These are phyloP conservation scores for Saturnispora besseyi DNA, from an alignment of 805 yeast genomes.

Conservation along the genomic window DNA sequence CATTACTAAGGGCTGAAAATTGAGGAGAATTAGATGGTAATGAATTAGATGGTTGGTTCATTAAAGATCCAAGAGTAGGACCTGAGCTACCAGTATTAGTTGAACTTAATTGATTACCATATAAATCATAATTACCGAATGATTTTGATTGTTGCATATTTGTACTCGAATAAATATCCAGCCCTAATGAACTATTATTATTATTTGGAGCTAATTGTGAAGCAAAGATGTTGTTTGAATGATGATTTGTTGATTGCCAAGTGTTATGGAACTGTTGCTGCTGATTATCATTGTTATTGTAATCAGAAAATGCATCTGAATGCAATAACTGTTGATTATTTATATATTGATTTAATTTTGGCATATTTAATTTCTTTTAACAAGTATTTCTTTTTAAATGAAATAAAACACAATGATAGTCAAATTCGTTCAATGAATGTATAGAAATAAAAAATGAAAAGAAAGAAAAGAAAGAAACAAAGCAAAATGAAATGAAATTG, in stretches of 20 bases:
- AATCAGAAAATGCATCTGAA: not conserved
- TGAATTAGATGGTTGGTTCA: constrained; percentile 2
- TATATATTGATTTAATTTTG: not conserved
- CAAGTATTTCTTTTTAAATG: not conserved
- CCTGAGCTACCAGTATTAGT: constrained; percentile 8
- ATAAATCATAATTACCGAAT: constrained; percentile 2
- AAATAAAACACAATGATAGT: not conserved
- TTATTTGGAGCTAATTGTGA: not conserved
- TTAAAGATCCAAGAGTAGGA: constrained; percentile 4
- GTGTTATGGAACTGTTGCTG: not conserved
- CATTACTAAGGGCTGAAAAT: not conserved
- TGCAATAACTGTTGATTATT: constrained; percentile 1
- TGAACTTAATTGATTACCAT: not conserved
- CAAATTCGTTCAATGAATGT: not conserved
- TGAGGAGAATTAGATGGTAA: constrained; percentile 5
- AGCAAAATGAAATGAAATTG: not conserved
- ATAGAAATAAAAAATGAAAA: not conserved
- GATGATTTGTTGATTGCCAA: not conserved
- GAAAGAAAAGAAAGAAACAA: not conserved
- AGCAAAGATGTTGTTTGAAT: not conserved
- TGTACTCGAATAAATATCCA: constrained; percentile 1
- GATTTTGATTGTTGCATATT: constrained; percentile 9
- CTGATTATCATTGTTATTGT: not conserved
- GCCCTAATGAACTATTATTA: not conserved
- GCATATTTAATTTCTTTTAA: not conserved